Evolutionary conservation across 2,329 filamentous ascomycete species (phyloP).

Genomic region (Fusarium pininemorale): DNA sequence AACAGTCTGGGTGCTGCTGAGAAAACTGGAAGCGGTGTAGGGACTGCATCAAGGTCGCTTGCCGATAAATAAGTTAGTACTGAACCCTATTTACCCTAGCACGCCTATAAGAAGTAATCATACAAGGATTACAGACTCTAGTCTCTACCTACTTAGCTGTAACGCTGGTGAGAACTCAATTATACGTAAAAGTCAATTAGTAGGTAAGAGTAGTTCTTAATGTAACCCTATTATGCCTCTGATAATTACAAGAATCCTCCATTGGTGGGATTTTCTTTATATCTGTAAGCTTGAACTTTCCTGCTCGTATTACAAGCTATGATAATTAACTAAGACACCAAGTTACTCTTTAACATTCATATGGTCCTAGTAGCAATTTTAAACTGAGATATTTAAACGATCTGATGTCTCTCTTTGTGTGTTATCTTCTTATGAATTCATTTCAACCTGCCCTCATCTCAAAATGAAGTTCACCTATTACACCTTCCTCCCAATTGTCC

Average conservation of each 20-base stretch:
- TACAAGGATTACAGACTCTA: too few species aligned
- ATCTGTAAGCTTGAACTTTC: not conserved
- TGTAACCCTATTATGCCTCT: rapidly evolving
- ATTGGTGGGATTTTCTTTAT: not conserved
- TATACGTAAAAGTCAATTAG: rapidly evolving
- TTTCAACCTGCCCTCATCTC: rapidly evolving
- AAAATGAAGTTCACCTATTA: not conserved
- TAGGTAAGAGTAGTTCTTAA: too few species aligned
- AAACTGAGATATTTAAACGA: not conserved
- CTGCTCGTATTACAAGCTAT: not conserved
- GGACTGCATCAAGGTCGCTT: not conserved
- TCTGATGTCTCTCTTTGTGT: rapidly evolving
- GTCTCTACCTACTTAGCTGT: not conserved
- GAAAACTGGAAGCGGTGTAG: not conserved
- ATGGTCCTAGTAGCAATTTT: not conserved
- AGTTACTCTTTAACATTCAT: not conserved
- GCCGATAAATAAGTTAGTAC: too few species aligned
- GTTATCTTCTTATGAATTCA: rapidly evolving
- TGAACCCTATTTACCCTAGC: too few species aligned
- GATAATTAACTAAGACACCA: not conserved
- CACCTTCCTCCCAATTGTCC: rapidly evolving
- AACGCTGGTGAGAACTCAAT: not conserved
- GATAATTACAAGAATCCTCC: too few species aligned
- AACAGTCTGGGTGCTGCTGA: not conserved
- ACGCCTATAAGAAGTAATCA: too few species aligned